phyloP scores from a whole-genome alignment of 2,329 filamentous ascomycete species.

The Zymoseptoria ardabiliae region DNA sequence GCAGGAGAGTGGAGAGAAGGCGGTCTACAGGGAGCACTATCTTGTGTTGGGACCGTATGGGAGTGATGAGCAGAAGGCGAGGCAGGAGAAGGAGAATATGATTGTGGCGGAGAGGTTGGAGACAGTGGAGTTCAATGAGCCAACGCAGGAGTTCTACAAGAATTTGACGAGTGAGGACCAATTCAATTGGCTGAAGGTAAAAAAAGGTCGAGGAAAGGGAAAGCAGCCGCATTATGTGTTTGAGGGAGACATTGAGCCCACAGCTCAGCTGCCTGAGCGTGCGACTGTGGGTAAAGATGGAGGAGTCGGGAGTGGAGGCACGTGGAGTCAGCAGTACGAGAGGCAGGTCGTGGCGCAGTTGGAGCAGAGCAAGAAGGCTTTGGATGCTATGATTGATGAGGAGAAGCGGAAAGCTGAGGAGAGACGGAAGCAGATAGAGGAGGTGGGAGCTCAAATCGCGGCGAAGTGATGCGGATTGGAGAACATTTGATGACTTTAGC shows the following conservation, averaged over 20 bases:
- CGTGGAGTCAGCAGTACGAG: constrained; percentile 38
- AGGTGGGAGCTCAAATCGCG: constrained; percentile 6
- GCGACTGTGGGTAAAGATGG: constrained; percentile 62
- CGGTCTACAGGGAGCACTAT: constrained; percentile 90
- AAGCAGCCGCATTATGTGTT: constrained; percentile 45
- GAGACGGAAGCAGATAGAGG: constrained; percentile 24
- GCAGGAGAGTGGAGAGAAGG: constrained; percentile 81
- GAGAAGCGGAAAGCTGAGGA: constrained; percentile 25
- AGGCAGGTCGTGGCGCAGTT: constrained; percentile 24
- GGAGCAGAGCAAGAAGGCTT: constrained; percentile 56
- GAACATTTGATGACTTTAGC: constrained; percentile 1
- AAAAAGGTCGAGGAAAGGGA: constrained; percentile 50
- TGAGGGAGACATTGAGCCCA: constrained; percentile 51
- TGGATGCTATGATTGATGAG: constrained; percentile 39
- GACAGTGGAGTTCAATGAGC: constrained; percentile 95
- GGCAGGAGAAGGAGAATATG: constrained; percentile 56
- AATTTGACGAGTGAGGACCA: constrained; percentile 68
- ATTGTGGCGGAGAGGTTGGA: constrained; percentile 80
- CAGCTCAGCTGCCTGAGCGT: constrained; percentile 65
- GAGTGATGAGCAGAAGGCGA: constrained; percentile 60
- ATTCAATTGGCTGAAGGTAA: constrained; percentile 45
- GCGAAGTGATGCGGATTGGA: background rate
- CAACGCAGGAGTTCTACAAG: constrained; percentile 86
- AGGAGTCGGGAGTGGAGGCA: constrained; percentile 53
- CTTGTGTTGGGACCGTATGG: constrained; percentile 87